These are phyloP conservation scores for Epichloe scottii DNA, from an alignment of 2,329 filamentous ascomycete genomes.

Conservation along the genomic window DNA sequence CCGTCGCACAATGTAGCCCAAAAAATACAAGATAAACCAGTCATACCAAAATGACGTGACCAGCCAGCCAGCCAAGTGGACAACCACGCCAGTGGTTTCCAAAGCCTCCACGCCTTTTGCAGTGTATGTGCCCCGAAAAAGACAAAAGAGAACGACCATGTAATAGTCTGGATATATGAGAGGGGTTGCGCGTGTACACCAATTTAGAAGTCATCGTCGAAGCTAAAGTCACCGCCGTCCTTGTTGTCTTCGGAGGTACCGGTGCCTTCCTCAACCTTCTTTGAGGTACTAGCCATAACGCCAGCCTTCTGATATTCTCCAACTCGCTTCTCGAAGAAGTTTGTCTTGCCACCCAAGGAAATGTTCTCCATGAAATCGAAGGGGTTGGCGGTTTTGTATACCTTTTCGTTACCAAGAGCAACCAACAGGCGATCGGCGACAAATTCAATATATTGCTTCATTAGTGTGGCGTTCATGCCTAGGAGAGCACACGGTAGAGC, in stretches of 20 bases:
- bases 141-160: constrained; percentile 8
- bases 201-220: constrained; percentile 91
- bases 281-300: constrained; percentile 78
- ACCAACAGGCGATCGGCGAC: constrained; percentile 91
- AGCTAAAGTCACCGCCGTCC: constrained; percentile 69
- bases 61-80: neutral
- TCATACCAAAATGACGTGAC: neutral
- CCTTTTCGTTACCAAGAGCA: constrained; percentile 85
- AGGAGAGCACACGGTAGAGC: constrained; percentile 85
- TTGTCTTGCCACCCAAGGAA: constrained; percentile 96
- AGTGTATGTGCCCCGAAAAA: constrained; percentile 10
- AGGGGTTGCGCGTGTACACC: constrained; percentile 6
- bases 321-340: constrained; percentile 99
- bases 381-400: constrained; percentile 86
- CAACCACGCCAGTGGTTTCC: neutral
- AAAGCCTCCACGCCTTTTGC: constrained; percentile 9
- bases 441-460: constrained; percentile 99
- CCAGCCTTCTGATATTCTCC: constrained; percentile 99
- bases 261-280: constrained; percentile 52
- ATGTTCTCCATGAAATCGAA: constrained; percentile 99
- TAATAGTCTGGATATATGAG: constrained; percentile 10
- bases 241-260: constrained; percentile 32
- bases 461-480: constrained; percentile 92
- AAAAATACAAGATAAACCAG: constrained; percentile 1
- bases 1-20: constrained; percentile 1